These are phyloP conservation scores for Cajanus cajan DNA, from an alignment of 306 rosid genomes.

Conservation along the genomic window DNA sequence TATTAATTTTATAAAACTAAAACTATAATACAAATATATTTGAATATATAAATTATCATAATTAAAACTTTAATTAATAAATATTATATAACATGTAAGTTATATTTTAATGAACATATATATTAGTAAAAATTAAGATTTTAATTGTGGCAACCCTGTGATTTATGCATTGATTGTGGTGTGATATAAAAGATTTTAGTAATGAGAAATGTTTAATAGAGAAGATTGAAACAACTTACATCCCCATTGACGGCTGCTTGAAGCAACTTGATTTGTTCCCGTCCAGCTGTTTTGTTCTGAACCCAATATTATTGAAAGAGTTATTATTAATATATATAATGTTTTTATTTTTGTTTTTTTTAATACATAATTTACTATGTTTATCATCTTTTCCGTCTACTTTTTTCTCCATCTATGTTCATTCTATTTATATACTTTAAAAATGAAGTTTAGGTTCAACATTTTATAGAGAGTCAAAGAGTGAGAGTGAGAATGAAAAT, in stretches of 20 bases:
- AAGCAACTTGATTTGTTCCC: not conserved
- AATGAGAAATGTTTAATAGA: not conserved
- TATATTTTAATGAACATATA: no score
- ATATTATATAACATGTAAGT: no score
- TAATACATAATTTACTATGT: no score
- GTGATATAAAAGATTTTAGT: not conserved
- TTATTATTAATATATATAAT: not conserved
- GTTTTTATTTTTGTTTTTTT: not conserved
- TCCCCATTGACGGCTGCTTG: not conserved
- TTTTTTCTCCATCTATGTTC: not conserved
- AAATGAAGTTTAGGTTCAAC: not conserved
- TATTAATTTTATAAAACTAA: no score
- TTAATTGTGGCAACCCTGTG: not conserved
- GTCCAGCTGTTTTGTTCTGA: not conserved
- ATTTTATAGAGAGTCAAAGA: not conserved
- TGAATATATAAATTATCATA: no score
- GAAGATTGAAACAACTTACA: not conserved
- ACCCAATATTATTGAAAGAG: not conserved
- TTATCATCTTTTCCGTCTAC: no score
- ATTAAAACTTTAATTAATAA: no score
- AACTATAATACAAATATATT: no score
- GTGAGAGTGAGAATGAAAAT: not conserved
- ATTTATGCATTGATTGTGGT: not conserved
- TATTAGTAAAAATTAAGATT: not conserved
- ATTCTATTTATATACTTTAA: not conserved